Base-by-base conservation (phyloP, 2,329 filamentous ascomycete species). In the Fusarium buharicum region DNA sequence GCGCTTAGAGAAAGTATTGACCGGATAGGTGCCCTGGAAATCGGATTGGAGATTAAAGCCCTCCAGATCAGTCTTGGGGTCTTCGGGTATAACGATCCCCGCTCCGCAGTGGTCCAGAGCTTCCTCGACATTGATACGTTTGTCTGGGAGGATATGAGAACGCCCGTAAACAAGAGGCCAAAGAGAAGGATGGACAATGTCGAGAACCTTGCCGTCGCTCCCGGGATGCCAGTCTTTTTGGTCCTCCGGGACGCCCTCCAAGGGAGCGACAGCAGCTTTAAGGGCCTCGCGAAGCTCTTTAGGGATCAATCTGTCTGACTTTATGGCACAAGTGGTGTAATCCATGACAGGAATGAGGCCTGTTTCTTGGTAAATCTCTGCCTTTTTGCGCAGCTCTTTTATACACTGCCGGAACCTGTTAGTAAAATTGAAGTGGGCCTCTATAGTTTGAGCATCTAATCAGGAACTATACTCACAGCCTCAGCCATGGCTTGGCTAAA, bases 221-320 rank as follows among this genome's bases (percentile, higher is more conserved):
- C 55, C 45, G 9, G 66, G 66, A 22, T 69, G 66, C 66, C 66
- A 69, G 17, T 69, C 66, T 60, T 83, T 81, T 30, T 77, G 45
- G 0, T 74, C 50, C 7, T 83, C 80, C 0, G 82, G 80, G 1
- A 83, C 77, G 16, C 82, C 72, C 55, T 88, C 82, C 2, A 91
- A 75, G 0, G 69, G 70, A 2, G 72, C 69, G 28, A 84, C 79
- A 1, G 78, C 80, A 3, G 68, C 62, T 24, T 68, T 75, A 4
- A 90, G 75, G 1, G 75, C 71, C 1, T 79, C 14, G 5, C 55
- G 50, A 3, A 76, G 64, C 0, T 62, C 63, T 1, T 67, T 39
- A 1, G 67, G 40, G 12, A 76, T 39, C 28, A 74, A 43, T 3
- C 55, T 66, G 43, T 78, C 76, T 0, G 76, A 76, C 59, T 78